Evolutionary conservation across 495 filamentous ascomycete species (phyloP).

Genomic region (Penicillium crystallinum): DNA sequence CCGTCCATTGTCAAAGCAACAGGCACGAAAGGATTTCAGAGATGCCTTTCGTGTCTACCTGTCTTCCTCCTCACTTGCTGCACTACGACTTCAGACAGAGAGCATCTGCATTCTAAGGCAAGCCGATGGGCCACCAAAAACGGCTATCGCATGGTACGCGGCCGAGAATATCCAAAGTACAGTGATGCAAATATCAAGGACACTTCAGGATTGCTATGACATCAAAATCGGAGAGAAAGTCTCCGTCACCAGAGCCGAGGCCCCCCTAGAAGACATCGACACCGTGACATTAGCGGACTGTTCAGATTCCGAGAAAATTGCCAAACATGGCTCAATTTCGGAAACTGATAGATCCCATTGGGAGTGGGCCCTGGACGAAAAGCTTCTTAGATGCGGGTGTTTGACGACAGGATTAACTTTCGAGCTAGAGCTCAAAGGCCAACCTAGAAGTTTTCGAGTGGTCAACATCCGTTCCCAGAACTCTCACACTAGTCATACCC

Average conservation of each 20-base stretch:
- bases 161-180: constrained; percentile 58
- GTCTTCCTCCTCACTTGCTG: constrained; percentile 56
- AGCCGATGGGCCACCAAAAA: constrained; percentile 36
- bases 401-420: constrained; percentile 41
- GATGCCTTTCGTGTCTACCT: constrained; percentile 64
- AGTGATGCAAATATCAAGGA: constrained; percentile 60
- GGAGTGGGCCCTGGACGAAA: constrained; percentile 59
- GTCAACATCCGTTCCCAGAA: constrained; percentile 28
- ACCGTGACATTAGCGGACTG: constrained; percentile 48
- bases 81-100: constrained; percentile 55
- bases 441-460: constrained; percentile 42
- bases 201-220: constrained; percentile 58
- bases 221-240: constrained; percentile 61
- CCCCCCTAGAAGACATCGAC: constrained; percentile 35
- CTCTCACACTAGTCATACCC: constrained; percentile 24
- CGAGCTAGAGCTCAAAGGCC: constrained; percentile 44
- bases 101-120: constrained; percentile 52
- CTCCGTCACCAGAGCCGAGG: constrained; percentile 42
- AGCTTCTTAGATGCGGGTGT: constrained; percentile 44
- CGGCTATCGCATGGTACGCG: constrained; percentile 62
- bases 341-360: constrained; percentile 51
- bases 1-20: constrained; percentile 48
- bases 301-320: constrained; percentile 34
- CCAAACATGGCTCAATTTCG: constrained; percentile 28
- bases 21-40: constrained; percentile 46